Evolutionary conservation across 179 eudicot genomes (phyloP).

Genomic region (Heliamphora pulchella): DNA sequence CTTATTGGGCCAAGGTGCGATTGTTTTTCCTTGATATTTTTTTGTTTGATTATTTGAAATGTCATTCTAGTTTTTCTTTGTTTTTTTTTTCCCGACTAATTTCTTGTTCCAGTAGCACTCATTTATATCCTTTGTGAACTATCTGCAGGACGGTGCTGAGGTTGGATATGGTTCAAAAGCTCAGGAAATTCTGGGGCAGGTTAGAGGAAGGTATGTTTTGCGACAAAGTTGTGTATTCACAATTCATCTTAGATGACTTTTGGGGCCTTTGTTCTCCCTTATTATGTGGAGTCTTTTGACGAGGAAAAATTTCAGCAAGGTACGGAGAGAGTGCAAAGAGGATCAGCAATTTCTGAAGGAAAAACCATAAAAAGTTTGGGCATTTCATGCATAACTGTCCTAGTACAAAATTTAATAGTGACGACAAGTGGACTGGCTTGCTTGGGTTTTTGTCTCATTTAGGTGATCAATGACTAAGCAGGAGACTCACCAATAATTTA

Average conservation of each 20-base stretch:
- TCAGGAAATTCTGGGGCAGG: constrained; percentile 88
- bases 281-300: not conserved
- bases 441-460: not conserved
- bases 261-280: not conserved
- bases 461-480: not conserved
- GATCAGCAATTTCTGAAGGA: not conserved
- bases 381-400: not conserved
- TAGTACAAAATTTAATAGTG: not conserved
- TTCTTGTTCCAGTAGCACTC: not conserved
- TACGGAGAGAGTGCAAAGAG: not conserved
- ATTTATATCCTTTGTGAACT: not conserved
- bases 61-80: not conserved
- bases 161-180: constrained; percentile 94
- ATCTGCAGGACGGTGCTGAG: constrained; percentile 74
- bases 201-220: constrained; percentile 67
- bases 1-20: constrained; percentile 93
- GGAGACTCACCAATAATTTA: not conserved
- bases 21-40: constrained; percentile 10
- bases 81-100: not conserved
- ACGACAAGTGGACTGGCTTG: not conserved
- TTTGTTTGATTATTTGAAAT: not conserved
- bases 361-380: constrained; percentile 1
- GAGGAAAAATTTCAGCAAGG: not conserved
- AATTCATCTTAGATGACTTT: not conserved
- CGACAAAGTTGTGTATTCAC: not conserved